These are phyloP conservation scores for Phytophthora lateralis DNA, from an alignment of 352 stramenopile species.

Conservation along the genomic window DNA sequence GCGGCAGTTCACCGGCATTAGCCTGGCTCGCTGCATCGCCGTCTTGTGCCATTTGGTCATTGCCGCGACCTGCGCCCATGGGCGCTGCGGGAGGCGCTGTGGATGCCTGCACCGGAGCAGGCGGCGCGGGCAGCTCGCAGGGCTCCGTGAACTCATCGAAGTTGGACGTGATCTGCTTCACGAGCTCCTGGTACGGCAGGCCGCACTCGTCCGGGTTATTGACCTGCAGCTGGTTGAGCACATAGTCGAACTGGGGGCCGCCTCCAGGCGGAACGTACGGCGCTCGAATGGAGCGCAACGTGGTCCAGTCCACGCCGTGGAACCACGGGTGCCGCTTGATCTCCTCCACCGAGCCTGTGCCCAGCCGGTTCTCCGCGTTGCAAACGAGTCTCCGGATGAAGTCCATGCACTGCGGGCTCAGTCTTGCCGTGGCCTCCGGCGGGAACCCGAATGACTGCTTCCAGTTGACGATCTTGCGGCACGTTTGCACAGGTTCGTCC, in stretches of 20 bases:
- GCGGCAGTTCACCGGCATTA: conserved; percentile 36
- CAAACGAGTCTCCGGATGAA: conserved; percentile 95
- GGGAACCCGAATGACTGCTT: conserved; percentile 87
- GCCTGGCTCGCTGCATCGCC: background rate
- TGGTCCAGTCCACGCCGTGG: conserved; percentile 92
- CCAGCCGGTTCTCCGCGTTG: conserved; percentile 94
- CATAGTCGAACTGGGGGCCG: conserved; percentile 90
- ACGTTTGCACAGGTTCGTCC: conserved; percentile 97
- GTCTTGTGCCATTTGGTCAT: background rate
- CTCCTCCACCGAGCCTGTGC: conserved; percentile 93
- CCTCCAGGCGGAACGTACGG: conserved; percentile 89
- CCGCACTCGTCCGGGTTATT: conserved; percentile 59
- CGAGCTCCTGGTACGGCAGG: conserved; percentile 85
- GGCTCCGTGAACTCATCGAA: conserved; percentile 97
- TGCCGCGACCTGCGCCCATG: conserved; percentile 13
- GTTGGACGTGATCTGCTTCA: conserved; percentile 94
- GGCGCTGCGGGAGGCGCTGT: conserved; percentile 19
- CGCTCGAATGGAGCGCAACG: conserved; percentile 80
- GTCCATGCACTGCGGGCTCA: conserved; percentile 90
- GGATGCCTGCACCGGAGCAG: conserved; percentile 29
- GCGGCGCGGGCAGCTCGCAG: conserved; percentile 44
- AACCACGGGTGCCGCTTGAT: conserved; percentile 99
- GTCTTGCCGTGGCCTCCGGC: conserved; percentile 51
- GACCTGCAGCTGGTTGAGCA: conserved; percentile 92
- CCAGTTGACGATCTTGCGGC: conserved; percentile 94